A percentile compares a stretch with the other conserved stretches of the same genome.
These are phyloP conservation scores for Mortierella claussenii DNA, from an alignment of 192 early-diverging fungal genomes.

Conservation along the genomic window DNA sequence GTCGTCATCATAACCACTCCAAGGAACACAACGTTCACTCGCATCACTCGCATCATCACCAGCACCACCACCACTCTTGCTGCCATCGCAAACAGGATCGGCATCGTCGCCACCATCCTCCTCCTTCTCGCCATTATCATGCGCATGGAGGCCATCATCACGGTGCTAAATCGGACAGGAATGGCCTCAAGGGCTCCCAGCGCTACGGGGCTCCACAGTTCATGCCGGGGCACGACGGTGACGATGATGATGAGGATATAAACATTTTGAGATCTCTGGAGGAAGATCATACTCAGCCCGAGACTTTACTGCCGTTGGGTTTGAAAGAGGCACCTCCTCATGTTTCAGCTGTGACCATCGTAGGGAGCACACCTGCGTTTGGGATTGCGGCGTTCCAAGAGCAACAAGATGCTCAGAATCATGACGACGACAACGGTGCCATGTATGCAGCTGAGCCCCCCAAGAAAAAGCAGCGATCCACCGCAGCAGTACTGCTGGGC, in stretches of 20 bases:
- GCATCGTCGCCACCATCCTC: constrained; percentile 26
- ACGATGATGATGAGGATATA: background rate
- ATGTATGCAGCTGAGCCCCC: constrained; percentile 36
- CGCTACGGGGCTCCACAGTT: constrained; percentile 5
- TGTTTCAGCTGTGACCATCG: constrained; percentile 33
- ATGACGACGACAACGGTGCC: background rate
- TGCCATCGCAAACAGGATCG: constrained; percentile 11
- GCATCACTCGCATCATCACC: constrained; percentile 4
- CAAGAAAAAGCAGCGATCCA: constrained; percentile 32
- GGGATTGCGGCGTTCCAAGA: constrained; percentile 26
- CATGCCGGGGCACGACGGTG: constrained; percentile 2
- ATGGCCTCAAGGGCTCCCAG: background rate
- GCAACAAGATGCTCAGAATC: constrained; percentile 4
- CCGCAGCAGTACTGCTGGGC: constrained; percentile 40
- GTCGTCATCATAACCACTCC: constrained; percentile 23
- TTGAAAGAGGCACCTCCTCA: constrained; percentile 3
- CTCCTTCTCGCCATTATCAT: constrained; percentile 18
- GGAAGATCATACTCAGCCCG: background rate
- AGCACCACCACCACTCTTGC: constrained; percentile 9
- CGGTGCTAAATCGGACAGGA: constrained; percentile 8
- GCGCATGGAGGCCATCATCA: constrained; percentile 7
- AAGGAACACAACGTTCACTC: constrained; percentile 10
- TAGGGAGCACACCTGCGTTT: constrained; percentile 30
- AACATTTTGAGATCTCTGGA: background rate
- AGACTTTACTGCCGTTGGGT: constrained; percentile 3